Evolutionary conservation across 768 basidiomycete genomes (phyloP), one percentile per base, ranked within the genome.

Genomic region (Lentinula guzmanii): DNA sequence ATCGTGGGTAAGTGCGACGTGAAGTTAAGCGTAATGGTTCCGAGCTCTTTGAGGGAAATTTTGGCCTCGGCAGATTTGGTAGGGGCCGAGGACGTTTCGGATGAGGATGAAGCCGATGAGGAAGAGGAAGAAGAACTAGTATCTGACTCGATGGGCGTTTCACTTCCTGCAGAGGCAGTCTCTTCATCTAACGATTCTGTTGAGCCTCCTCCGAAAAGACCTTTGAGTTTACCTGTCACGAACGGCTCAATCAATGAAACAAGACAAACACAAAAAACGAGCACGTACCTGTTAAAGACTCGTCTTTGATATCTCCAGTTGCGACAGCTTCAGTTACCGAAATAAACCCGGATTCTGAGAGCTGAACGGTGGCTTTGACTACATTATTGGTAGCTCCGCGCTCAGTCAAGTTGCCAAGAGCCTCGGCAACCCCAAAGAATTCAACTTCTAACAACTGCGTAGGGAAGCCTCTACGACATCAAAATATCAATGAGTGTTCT

Each of bases 341-440:
- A 5, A 93, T 77, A 67, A 98, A 89, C 6, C 95, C 94, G 54
- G 91, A 92, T 56, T 95, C 91, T 42, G 91, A 91, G 43, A 98
- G 78, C 31, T 84, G 76, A 55, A 98, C 74, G 0, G 91, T 93
- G 16, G 93, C 87, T 72, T 94, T 95, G 67, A 98, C 81, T 13
- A 94, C 84, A 2, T 94, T 91, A 67, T 95, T 92, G 28, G 82
- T 72, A 10, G 86, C 90, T 8, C 91, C 91, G 1, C 84, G 82
- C 52, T 90, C 89, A 13, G 94, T 95, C 53, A 98, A 80, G 71
- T 95, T 97, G 35, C 75, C 82, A 21, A 95, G 74, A 2, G 93
- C 93, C 64, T 90, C 86, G 2, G 80, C 74, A 52, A 98, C 84
- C 37, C 90, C 92, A 31, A 70, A 72, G 61, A 98, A 79, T 16